A percentile compares a stretch with the other conserved stretches of the same genome.
Evolutionary conservation across 306 rosid species (phyloP).

Genomic region (Corylus americana): DNA sequence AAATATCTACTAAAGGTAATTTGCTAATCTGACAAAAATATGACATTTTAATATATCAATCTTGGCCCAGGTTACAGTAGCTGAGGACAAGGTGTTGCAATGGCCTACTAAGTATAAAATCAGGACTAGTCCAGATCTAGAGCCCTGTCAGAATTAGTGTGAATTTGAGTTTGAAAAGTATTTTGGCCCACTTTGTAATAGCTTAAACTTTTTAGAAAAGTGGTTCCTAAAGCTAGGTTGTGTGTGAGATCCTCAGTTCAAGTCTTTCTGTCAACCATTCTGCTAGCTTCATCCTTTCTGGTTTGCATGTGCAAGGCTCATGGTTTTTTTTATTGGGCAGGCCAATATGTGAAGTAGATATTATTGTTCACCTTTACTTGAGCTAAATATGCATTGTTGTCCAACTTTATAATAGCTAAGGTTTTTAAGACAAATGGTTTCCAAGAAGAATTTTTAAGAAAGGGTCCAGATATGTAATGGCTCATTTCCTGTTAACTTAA

Average conservation of each 20-base stretch:
- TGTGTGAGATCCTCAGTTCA: neutral
- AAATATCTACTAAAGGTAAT: neutral
- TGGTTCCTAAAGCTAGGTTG: neutral
- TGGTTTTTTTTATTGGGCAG: neutral
- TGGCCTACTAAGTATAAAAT: neutral
- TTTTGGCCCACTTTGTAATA: neutral
- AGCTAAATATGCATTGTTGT: neutral
- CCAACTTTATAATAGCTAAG: neutral
- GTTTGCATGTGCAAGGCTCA: neutral
- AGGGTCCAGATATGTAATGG: neutral
- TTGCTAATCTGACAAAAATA: conserved; percentile 1
- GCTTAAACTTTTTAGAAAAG: neutral
- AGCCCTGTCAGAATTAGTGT: neutral
- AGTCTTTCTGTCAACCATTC: neutral
- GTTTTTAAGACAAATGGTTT: neutral
- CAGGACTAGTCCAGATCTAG: neutral
- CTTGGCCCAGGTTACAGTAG: neutral
- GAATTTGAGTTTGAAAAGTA: neutral
- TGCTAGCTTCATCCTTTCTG: neutral
- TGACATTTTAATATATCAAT: neutral
- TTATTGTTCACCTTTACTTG: neutral
- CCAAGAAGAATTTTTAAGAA: neutral
- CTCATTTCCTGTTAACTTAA: neutral
- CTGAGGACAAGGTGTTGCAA: neutral
- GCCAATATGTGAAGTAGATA: neutral